A percentile compares a stretch with the other conserved stretches of the same genome.
Conservation (phyloP, 768 basidiomycete species). For the Hirschioporus abietinus region DNA sequence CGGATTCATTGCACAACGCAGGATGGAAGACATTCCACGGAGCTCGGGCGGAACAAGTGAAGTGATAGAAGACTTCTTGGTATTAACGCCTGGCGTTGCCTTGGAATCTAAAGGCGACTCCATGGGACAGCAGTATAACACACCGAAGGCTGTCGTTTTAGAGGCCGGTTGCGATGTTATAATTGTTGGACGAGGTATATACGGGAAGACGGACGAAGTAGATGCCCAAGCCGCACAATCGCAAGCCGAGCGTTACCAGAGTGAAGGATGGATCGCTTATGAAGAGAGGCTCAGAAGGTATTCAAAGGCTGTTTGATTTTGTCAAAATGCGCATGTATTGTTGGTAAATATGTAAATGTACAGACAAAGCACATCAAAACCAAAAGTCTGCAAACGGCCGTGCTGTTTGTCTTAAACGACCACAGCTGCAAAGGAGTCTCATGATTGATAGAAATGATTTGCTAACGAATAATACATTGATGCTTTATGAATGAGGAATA, state of each 20-base stretch:
- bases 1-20: slow-evolving; percentile 89
- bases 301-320: neutral
- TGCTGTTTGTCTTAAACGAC: neutral
- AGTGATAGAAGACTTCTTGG: slow-evolving; percentile 71
- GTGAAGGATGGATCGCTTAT: slow-evolving; percentile 91
- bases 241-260: slow-evolving; percentile 80
- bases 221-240: slow-evolving; percentile 40
- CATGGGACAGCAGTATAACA: slow-evolving; percentile 95
- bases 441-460: neutral
- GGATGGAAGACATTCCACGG: slow-evolving; percentile 60
- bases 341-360: neutral
- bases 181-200: slow-evolving; percentile 94
- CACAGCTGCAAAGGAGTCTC: neutral
- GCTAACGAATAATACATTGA: neutral
- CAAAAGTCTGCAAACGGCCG: neutral
- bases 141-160: slow-evolving; percentile 76
- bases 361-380: neutral
- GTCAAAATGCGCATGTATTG: neutral
- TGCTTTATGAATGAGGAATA: too few relatives aligned
- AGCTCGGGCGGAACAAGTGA: slow-evolving; percentile 25
- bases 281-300: slow-evolving; percentile 36
- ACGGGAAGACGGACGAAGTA: slow-evolving; percentile 52
- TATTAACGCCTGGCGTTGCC: slow-evolving; percentile 91
- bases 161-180: slow-evolving; percentile 90
- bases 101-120: slow-evolving; percentile 72